A percentile compares a stretch with the other conserved stretches of the same genome.
Conservation (phyloP, 2,329 filamentous ascomycete genomes). For the Colletotrichum phormii region DNA sequence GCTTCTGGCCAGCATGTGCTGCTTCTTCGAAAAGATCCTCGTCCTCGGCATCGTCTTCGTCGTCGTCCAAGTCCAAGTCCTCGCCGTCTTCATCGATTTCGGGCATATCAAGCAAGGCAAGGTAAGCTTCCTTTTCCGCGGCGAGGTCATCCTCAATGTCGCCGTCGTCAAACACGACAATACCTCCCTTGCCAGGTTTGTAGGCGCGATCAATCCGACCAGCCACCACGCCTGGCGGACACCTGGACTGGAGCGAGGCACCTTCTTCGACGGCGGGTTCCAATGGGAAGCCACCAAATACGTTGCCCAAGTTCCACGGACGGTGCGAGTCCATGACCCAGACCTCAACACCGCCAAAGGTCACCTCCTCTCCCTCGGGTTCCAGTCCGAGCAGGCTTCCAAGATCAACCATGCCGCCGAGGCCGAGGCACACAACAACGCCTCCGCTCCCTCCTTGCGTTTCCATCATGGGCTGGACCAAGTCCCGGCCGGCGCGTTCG, state of each 20-base stretch:
- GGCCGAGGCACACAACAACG: slow-evolving; percentile 90
- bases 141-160: slow-evolving; percentile 88
- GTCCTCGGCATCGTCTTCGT: slow-evolving; percentile 63
- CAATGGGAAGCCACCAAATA: slow-evolving; percentile 81
- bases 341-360: slow-evolving; percentile 88
- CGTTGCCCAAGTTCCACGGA: slow-evolving; percentile 94
- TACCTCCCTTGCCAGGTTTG: slow-evolving; percentile 83
- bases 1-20: slow-evolving; percentile 70
- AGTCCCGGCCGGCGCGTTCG: slow-evolving; percentile 79
- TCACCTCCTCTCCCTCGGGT: slow-evolving; percentile 71
- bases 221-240: slow-evolving; percentile 74
- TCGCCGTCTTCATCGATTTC: slow-evolving; percentile 82
- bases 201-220: slow-evolving; percentile 80
- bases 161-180: slow-evolving; percentile 95
- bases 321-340: slow-evolving; percentile 94
- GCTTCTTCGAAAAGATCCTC: slow-evolving; percentile 54
- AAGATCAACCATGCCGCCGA: slow-evolving; percentile 91
- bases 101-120: slow-evolving; percentile 90
- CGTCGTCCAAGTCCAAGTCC: slow-evolving; percentile 69
- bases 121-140: slow-evolving; percentile 83
- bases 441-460: slow-evolving; percentile 86
- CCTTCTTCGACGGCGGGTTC: slow-evolving; percentile 62
- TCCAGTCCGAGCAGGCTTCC: slow-evolving; percentile 83
- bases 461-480: slow-evolving; percentile 88
- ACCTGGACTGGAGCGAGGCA: slow-evolving; percentile 60